These are phyloP conservation scores for Pholiota conissans DNA, from an alignment of 768 basidiomycete genomes.

Conservation along the genomic window DNA sequence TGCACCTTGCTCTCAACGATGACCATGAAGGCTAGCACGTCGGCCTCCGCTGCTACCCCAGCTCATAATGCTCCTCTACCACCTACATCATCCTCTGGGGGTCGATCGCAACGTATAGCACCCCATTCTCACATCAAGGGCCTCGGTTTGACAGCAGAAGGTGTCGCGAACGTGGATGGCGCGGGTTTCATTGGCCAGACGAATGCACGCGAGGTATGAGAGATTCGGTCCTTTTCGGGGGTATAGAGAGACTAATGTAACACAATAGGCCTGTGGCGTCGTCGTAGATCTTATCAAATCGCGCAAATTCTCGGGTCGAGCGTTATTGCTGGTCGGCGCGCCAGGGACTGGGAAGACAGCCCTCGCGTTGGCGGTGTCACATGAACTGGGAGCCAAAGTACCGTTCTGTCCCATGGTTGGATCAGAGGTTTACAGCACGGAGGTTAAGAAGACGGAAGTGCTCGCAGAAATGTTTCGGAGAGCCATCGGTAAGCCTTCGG, in stretches of 20 bases:
- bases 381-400: slow-evolving; percentile 92
- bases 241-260: neutral
- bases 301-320: slow-evolving; percentile 91
- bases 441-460: slow-evolving; percentile 99
- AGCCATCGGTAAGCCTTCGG: slow-evolving; percentile 78
- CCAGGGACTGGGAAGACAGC: slow-evolving; percentile 99
- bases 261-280: slow-evolving; percentile 80
- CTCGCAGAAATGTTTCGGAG: slow-evolving; percentile 92
- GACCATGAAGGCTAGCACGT: slow-evolving; percentile 38
- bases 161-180: slow-evolving; percentile 66
- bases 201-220: slow-evolving; percentile 82
- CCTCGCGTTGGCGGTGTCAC: slow-evolving; percentile 90
- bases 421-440: slow-evolving; percentile 92
- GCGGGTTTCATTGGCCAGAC: slow-evolving; percentile 92
- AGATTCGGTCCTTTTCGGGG: neutral
- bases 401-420: slow-evolving; percentile 99
- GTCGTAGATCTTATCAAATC: slow-evolving; percentile 88
- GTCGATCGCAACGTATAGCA: slow-evolving; percentile 77
- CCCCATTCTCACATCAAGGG: slow-evolving; percentile 98
- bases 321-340: slow-evolving; percentile 88
- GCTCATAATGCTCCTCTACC: slow-evolving; percentile 76
- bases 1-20: slow-evolving; percentile 7
- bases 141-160: slow-evolving; percentile 85
- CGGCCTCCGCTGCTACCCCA: slow-evolving; percentile 49
- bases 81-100: slow-evolving; percentile 58